phyloP scores from a whole-genome alignment of 2,329 filamentous ascomycete species.

The Penicillium concentricum region DNA sequence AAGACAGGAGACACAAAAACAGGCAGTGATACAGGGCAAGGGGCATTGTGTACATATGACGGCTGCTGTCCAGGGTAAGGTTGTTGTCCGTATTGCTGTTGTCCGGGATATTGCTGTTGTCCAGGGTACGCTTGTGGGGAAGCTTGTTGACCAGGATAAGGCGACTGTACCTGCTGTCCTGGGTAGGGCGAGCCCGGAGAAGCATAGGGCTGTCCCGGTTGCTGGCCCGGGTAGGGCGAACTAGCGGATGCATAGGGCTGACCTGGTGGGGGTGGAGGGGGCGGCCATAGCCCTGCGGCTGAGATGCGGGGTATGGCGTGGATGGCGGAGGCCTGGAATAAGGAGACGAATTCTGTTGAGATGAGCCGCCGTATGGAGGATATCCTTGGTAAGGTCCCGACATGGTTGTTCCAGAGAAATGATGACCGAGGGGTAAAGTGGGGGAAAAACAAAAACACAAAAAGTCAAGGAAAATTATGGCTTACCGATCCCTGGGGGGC shows the following conservation, averaged over 20 bases:
- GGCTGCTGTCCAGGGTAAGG: slow-evolving; percentile 19
- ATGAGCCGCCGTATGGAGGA: slow-evolving; percentile 33
- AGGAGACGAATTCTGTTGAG: slow-evolving; percentile 36
- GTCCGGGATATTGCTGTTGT: slow-evolving; percentile 12
- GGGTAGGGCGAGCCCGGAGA: slow-evolving; percentile 28
- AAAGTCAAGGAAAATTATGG: slow-evolving; percentile 16
- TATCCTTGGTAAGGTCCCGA: slow-evolving; percentile 38
- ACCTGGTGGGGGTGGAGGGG: slow-evolving; percentile 42
- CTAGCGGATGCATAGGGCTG: slow-evolving; percentile 36
- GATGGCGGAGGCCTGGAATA: slow-evolving; percentile 31
- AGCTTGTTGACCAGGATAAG: slow-evolving; percentile 11
- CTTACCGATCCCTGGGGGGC: slow-evolving; percentile 40
- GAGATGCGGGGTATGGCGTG: slow-evolving; percentile 26
- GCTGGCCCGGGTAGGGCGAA: slow-evolving; percentile 23
- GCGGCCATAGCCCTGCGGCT: slow-evolving; percentile 39
- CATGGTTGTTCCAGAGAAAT: slow-evolving; percentile 23
- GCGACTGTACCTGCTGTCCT: slow-evolving; percentile 6
- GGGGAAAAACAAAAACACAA: slow-evolving; percentile 11
- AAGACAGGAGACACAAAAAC: slow-evolving; percentile 2
- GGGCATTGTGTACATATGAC: slow-evolving; percentile 27
- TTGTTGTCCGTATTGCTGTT: slow-evolving; percentile 12
- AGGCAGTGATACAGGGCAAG: not conserved
- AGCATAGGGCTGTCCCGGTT: slow-evolving; percentile 8
- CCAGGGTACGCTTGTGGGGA: slow-evolving; percentile 23
- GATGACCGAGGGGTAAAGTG: slow-evolving; percentile 11